Percentiles rank a stretch among this genome's conserved stretches.
Conservation (phyloP, 495 filamentous ascomycete species). For the Mycothermus thermophilus region DNA sequence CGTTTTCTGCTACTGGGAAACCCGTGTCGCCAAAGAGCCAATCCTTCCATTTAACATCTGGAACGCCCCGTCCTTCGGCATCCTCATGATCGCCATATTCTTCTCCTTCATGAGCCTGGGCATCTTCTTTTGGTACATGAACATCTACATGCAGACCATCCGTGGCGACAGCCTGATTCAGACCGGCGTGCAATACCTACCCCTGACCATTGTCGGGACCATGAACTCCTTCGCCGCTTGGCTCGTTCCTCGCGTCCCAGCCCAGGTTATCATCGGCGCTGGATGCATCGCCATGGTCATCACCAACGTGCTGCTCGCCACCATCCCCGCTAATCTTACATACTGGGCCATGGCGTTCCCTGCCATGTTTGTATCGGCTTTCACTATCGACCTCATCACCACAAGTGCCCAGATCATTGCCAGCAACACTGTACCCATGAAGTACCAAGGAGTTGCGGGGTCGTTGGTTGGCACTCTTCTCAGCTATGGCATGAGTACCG, state of each 20-base stretch:
- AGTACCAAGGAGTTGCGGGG: slow-evolving; percentile 38
- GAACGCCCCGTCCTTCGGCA: slow-evolving; percentile 34
- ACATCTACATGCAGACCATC: slow-evolving; percentile 23
- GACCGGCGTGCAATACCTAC: slow-evolving; percentile 31
- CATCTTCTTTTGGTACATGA: no score
- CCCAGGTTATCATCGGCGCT: slow-evolving; percentile 37
- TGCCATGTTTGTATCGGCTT: slow-evolving; percentile 30
- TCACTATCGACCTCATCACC: slow-evolving; percentile 38
- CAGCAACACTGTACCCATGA: slow-evolving; percentile 33
- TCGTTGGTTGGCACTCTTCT: slow-evolving; percentile 36
- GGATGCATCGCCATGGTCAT: slow-evolving; percentile 28
- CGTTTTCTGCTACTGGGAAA: slow-evolving; percentile 35
- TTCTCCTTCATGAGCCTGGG: slow-evolving; percentile 40
- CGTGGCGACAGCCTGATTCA: slow-evolving; percentile 33
- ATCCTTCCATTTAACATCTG: slow-evolving; percentile 41
- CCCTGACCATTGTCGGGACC: slow-evolving; percentile 29
- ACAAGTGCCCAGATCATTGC: slow-evolving; percentile 42
- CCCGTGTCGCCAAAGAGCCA: slow-evolving; percentile 25
- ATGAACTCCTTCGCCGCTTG: slow-evolving; percentile 30
- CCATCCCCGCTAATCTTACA: slow-evolving; percentile 33
- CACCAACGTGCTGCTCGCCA: slow-evolving; percentile 30
- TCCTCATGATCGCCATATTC: slow-evolving; percentile 34
- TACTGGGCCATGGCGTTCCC: slow-evolving; percentile 42
- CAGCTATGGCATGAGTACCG: slow-evolving; percentile 34
- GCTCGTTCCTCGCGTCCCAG: slow-evolving; percentile 29